Conservation (phyloP, 2,329 filamentous ascomycete genomes). For the Colletotrichum graminicola region DNA sequence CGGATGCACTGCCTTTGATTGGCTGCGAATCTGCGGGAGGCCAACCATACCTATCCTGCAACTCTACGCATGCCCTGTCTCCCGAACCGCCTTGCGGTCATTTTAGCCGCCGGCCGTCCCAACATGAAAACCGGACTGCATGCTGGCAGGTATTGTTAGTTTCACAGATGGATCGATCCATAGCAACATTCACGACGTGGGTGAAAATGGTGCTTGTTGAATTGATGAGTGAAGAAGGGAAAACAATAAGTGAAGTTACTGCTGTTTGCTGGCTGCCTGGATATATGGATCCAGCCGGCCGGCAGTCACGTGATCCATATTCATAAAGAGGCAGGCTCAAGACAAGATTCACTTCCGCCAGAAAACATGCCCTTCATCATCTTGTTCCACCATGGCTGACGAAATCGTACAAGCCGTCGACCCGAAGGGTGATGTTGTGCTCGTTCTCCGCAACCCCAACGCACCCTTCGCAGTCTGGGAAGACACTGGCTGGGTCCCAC, state of each 20-base stretch:
- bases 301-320: too few species aligned
- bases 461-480: conserved; percentile 14
- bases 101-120: background rate
- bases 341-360: background rate
- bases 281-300: too few species aligned
- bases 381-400: background rate
- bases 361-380: background rate
- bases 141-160: background rate
- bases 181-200: too few species aligned
- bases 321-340: background rate
- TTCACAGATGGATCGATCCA: too few species aligned
- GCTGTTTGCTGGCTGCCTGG: too few species aligned
- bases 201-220: too few species aligned
- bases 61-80: background rate
- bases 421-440: background rate
- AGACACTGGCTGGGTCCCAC: background rate
- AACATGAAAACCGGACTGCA: background rate
- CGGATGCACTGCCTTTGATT: background rate
- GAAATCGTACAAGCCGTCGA: background rate
- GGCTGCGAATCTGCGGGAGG: background rate
- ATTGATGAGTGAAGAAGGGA: too few species aligned
- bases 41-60: background rate
- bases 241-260: too few species aligned
- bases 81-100: background rate
- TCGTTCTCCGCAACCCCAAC: conserved; percentile 3